Conservation (phyloP, 192 early-diverging fungal genomes). For the Coemansia sp. region DNA sequence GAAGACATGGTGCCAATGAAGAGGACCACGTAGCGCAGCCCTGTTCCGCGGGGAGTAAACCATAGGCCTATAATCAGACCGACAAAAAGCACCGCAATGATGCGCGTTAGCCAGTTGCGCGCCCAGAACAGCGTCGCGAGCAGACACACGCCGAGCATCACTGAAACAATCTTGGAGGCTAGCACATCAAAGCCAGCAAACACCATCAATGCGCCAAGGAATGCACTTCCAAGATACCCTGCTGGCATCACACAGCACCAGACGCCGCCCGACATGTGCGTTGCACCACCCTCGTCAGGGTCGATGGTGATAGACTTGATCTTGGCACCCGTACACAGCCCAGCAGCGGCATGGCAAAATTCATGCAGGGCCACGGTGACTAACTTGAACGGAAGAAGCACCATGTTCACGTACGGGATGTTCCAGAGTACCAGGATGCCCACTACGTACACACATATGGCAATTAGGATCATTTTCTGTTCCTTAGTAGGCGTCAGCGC, state of each 20-base stretch:
- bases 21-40: slow-evolving; percentile 86
- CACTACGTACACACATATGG: slow-evolving; percentile 65
- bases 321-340: slow-evolving; percentile 82
- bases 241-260: slow-evolving; percentile 81
- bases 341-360: slow-evolving; percentile 89
- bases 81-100: slow-evolving; percentile 79
- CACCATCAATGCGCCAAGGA: slow-evolving; percentile 89
- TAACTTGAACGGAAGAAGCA: slow-evolving; percentile 96
- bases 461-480: slow-evolving; percentile 34
- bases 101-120: slow-evolving; percentile 81
- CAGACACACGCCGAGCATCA: slow-evolving; percentile 82
- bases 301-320: slow-evolving; percentile 88
- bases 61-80: slow-evolving; percentile 80
- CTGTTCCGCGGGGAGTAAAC: slow-evolving; percentile 72
- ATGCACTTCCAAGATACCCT: slow-evolving; percentile 85
- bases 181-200: slow-evolving; percentile 88
- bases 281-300: slow-evolving; percentile 90
- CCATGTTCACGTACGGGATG: slow-evolving; percentile 76
- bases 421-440: slow-evolving; percentile 82
- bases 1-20: slow-evolving; percentile 95
- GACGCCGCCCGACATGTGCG: slow-evolving; percentile 79
- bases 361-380: slow-evolving; percentile 93
- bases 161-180: slow-evolving; percentile 83
- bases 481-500: slow-evolving; percentile 46
- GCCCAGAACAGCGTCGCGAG: slow-evolving; percentile 86